Evolutionary conservation across 169 alveolate genomes (phyloP), one percentile per base, ranked within the genome.

Genomic region (Plasmodium relictum): DNA sequence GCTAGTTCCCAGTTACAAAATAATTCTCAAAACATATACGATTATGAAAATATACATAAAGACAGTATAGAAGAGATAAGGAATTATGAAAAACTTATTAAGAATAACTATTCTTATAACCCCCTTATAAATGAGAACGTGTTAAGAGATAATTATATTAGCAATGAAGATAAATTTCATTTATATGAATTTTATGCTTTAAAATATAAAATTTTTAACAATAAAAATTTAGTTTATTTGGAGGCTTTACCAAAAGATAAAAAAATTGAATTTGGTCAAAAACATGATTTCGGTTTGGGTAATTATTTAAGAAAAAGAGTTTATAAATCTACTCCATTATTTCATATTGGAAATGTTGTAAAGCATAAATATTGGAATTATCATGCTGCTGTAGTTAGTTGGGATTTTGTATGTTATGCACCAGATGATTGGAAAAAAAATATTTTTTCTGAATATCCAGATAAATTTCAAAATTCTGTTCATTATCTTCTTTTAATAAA

Each of bases 301-400:
- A 86, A 86, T 72, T 86, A 86, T 86, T 22, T 86, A 59, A 63
- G 92, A 31, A 86, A 71, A 59, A 42, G 92, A 71, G 54, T 86
- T 18, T 70, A 86, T 74, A 86, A 86, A 86, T 50, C 24, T 26
- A 86, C 1, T 41, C 92, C 92, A 24, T 44, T 86, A 31, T 86
- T 71, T 59, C 92, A 86, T 39, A 71, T 86, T 70, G 92, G 92
- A 39, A 86, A 86, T 73, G 42, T 86, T 48, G 92, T 86, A 39
- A 86, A 65, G 65, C 92, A 86, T 48, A 73, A 41, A 9, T 86
- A 86, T 56, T 86, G 92, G 92, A 72, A 86, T 66, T 86, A 86
- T 42, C 76, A 86, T 42, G 92, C 88, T 10, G 88, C 71, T 16
- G 87, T 86, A 14, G 62, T 86, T 50, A 86, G 92, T 54, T 86